phyloP scores from a whole-genome alignment of 2,329 filamentous ascomycete species.

The Diaporthe eres region DNA sequence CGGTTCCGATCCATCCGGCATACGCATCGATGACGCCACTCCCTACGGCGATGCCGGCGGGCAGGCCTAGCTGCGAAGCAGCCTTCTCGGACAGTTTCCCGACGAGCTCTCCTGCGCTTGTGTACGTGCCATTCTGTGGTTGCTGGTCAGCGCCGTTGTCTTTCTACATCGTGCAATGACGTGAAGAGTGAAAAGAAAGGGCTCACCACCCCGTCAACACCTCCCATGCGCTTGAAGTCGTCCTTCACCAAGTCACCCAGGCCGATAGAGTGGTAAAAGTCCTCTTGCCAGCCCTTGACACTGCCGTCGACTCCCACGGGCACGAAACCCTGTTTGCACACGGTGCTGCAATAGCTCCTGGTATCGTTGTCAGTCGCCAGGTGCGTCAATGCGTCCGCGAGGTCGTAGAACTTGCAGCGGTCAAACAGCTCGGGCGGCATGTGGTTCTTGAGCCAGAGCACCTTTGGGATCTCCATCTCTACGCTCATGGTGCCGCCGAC shows the following conservation, averaged over 20 bases:
- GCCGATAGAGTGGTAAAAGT: constrained; percentile 90
- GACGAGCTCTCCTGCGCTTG: constrained; percentile 92
- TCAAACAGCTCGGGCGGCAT: constrained; percentile 94
- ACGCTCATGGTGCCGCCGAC: constrained; percentile 99
- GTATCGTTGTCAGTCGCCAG: constrained; percentile 93
- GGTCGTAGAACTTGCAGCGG: constrained; percentile 96
- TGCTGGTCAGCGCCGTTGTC: constrained; percentile 43
- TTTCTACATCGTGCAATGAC: constrained; percentile 32
- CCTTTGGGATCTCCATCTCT: constrained; percentile 99
- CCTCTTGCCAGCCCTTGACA: constrained; percentile 97
- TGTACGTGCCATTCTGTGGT: constrained; percentile 86
- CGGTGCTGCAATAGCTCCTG: constrained; percentile 93
- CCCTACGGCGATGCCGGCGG: constrained; percentile 89
- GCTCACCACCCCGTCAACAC: constrained; percentile 94
- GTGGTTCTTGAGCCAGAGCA: constrained; percentile 98
- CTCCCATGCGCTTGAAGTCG: constrained; percentile 93
- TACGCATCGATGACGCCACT: constrained; percentile 99
- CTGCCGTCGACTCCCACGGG: constrained; percentile 98
- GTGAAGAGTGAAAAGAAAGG: constrained; percentile 55
- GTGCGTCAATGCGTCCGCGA: constrained; percentile 93
- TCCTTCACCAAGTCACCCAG: constrained; percentile 87
- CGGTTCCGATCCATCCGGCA: constrained; percentile 97
- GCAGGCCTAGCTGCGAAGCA: constrained; percentile 85
- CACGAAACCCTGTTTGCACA: constrained; percentile 97
- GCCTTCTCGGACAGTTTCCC: constrained; percentile 88